Conservation (phyloP, 106 monocot species). For the Dendrobium huoshanense region DNA sequence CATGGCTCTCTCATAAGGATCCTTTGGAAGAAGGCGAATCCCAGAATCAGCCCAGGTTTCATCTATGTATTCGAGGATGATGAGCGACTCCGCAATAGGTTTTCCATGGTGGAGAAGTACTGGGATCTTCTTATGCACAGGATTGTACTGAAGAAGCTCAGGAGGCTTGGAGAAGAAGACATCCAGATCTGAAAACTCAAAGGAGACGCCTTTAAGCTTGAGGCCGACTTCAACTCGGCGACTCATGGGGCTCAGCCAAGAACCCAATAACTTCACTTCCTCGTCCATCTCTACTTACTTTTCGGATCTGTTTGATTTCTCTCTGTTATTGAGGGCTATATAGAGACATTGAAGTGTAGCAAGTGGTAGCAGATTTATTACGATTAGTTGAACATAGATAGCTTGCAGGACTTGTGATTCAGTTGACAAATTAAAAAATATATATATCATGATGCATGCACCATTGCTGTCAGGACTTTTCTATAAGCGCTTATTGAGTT, state of each 20-base stretch:
- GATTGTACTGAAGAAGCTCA: background rate
- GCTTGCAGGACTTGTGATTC: too few species aligned
- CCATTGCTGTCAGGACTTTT: too few species aligned
- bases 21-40: background rate
- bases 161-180: background rate
- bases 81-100: background rate
- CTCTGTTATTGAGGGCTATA: too few species aligned
- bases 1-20: constrained; percentile 7
- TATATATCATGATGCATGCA: too few species aligned
- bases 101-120: background rate
- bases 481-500: too few species aligned
- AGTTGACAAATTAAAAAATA: too few species aligned
- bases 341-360: too few species aligned
- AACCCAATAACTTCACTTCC: background rate
- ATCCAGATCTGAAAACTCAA: background rate
- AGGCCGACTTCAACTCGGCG: background rate
- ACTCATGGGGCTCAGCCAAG: background rate
- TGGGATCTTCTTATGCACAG: constrained; percentile 1
- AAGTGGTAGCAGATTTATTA: too few species aligned
- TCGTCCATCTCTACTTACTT: background rate
- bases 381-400: too few species aligned
- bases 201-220: background rate
- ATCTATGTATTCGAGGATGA: constrained; percentile 10
- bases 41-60: background rate
- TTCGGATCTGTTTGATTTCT: too few species aligned